Evolutionary conservation across 2,329 filamentous ascomycete species (phyloP).

Genomic region (Ophiostoma himal-ulmi): DNA sequence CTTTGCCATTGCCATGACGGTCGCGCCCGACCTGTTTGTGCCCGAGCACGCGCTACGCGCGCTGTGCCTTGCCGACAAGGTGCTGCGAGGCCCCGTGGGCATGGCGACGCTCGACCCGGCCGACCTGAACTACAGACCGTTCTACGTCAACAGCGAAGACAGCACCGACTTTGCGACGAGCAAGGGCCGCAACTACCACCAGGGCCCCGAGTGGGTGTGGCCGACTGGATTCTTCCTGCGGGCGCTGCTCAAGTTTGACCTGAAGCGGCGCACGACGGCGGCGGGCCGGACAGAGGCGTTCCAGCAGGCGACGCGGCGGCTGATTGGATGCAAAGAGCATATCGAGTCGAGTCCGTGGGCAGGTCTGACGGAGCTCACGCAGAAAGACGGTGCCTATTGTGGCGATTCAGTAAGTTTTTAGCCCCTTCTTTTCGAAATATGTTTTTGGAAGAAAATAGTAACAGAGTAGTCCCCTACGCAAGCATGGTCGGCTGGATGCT

Average conservation of each 20-base stretch:
- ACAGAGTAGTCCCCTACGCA: conserved; percentile 75
- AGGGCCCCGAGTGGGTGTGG: conserved; percentile 98
- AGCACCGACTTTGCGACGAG: conserved; percentile 83
- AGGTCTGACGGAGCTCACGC: conserved; percentile 85
- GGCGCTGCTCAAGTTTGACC: conserved; percentile 83
- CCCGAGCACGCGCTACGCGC: conserved; percentile 70
- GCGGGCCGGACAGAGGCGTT: conserved; percentile 79
- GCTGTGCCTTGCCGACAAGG: conserved; percentile 70
- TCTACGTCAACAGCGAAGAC: conserved; percentile 94
- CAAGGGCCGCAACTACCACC: conserved; percentile 96
- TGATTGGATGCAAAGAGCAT: conserved; percentile 78
- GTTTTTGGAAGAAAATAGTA: not conserved
- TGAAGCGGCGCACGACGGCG: conserved; percentile 58
- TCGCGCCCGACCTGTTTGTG: conserved; percentile 82
- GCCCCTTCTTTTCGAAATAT: not conserved
- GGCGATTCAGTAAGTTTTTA: conserved; percentile 68
- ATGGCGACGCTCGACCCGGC: conserved; percentile 93
- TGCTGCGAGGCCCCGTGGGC: conserved; percentile 77
- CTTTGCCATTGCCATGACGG: conserved; percentile 92
- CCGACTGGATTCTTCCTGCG: conserved; percentile 93
- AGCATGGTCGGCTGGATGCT: conserved; percentile 89
- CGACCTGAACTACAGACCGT: conserved; percentile 88
- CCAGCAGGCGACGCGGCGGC: conserved; percentile 82
- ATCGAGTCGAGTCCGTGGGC: conserved; percentile 80
- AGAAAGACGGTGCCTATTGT: conserved; percentile 80